A percentile compares a stretch with the other conserved stretches of the same genome.
Conservation (phyloP, 2,329 filamentous ascomycete species). For the Diplodia seriata region DNA sequence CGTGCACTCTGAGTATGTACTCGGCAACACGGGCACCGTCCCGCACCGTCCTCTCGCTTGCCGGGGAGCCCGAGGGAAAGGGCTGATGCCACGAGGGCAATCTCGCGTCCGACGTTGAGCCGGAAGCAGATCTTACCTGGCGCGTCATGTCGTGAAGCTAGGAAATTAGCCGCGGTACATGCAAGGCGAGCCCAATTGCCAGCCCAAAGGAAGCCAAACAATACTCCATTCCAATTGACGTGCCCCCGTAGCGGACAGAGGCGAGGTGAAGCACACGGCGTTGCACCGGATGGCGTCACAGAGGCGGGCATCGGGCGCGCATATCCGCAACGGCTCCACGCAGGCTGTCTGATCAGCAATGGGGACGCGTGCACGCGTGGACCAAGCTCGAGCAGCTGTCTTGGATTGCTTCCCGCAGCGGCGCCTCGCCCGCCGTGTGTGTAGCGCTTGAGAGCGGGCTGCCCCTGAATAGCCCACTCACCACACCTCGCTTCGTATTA, state of each 20-base stretch:
- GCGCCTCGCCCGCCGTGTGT: conserved; percentile 2
- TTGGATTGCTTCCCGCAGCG: conserved; percentile 3
- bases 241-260: background rate
- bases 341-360: conserved; percentile 18
- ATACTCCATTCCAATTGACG: background rate
- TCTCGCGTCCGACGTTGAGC: conserved; percentile 16
- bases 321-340: conserved; percentile 10
- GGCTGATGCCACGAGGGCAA: conserved; percentile 1
- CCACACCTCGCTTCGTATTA: background rate
- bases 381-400: conserved; percentile 22
- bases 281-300: conserved; percentile 9
- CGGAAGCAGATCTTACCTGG: background rate
- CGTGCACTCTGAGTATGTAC: too few species aligned
- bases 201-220: too few species aligned
- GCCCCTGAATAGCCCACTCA: conserved; percentile 8
- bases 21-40: too few species aligned
- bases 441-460: background rate
- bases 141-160: background rate
- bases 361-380: conserved; percentile 15
- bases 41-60: background rate
- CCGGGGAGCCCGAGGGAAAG: background rate
- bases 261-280: background rate
- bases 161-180: conserved; percentile 10
- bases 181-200: background rate
- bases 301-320: background rate